Conservation (phyloP, 139 green algal genomes). For the Limnomonas spitsbergensis region DNA sequence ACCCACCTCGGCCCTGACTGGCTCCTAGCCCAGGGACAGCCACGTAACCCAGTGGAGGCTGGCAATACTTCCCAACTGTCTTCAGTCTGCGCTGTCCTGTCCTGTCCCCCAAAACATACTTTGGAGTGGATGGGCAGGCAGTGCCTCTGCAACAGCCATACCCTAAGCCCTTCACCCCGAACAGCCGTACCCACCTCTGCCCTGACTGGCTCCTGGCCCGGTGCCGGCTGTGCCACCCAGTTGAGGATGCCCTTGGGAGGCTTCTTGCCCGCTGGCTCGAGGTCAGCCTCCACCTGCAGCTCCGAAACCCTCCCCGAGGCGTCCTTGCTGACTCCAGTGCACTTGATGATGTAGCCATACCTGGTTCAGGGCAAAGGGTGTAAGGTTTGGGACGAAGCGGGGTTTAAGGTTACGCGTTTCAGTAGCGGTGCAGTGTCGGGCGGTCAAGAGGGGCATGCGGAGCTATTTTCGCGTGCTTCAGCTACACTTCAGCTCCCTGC, state of each 20-base stretch:
- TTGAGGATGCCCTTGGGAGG: constrained; percentile 94
- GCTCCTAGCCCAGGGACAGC: constrained; percentile 62
- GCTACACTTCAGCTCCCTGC: too few relatives aligned
- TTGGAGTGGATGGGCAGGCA: too few relatives aligned
- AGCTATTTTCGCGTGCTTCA: too few relatives aligned
- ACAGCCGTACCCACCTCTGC: constrained; percentile 54
- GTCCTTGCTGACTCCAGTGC: constrained; percentile 57
- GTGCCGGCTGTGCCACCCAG: constrained; percentile 83
- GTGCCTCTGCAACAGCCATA: too few relatives aligned
- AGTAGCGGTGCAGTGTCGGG: too few relatives aligned
- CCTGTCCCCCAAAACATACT: too few relatives aligned
- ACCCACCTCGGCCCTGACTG: constrained; percentile 50
- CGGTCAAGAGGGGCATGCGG: too few relatives aligned
- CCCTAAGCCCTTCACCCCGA: too few relatives aligned
- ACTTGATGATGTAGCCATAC: constrained; percentile 89
- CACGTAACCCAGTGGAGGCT: constrained; percentile 94
- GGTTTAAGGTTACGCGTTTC: neutral
- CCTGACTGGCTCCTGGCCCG: constrained; percentile 59
- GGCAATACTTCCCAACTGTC: too few relatives aligned
- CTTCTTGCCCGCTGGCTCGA: constrained; percentile 51
- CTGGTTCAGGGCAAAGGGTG: constrained; percentile 32
- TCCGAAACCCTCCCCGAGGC: constrained; percentile 57
- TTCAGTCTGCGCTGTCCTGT: too few relatives aligned
- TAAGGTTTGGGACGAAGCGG: too few relatives aligned
- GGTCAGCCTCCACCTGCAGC: constrained; percentile 61